Base-by-base conservation (phyloP, 495 filamentous ascomycete species). In the Penicillium robsamsonii region DNA sequence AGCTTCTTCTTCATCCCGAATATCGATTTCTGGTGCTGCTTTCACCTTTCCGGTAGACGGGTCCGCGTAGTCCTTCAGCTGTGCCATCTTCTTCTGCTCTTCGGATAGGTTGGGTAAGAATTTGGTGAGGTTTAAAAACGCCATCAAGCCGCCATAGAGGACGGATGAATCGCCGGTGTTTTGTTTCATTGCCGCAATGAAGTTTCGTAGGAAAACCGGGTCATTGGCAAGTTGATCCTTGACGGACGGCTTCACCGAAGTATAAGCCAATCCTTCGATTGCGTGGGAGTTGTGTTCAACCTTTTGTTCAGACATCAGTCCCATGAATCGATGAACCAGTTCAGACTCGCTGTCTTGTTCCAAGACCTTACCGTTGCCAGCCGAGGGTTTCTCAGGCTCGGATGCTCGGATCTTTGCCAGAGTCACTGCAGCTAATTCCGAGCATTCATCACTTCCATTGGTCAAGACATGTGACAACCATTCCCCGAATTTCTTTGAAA, bases 1-100 rank as follows among this genome's bases (percentile, higher is more conserved):
- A 47, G 87, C 84, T 6, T 86, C 75, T 43, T 96, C 84, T 48
- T 87, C 80, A 57, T 90, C 87, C 4, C 91, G 75, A 6, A 84
- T 80, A 65, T 94, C 86, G 2, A 83, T 75, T 20, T 83, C 73
- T 3, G 76, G 75, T 20, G 84, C 73, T 4, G 76, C 57, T 10
- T 83, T 67, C 11, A 60, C 65, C 54, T 69, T 68, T 29, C 84
- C 80, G 53, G 86, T 84, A 5, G 84, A 83, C 9, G 91, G 87
- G 63, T 96, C 90, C 20, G 94, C 92, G 64, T 97, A 97, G 3
- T 91, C 87, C 73, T 95, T 97, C 27, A 97, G 82, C 63, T 99
- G 87, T 2, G 80, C 79, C 68, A 99, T 87, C 54, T 88, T 87
- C 75, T 92, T 94, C 67, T 97, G 87, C 66, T 97, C 94, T 62